Evolutionary conservation across 768 basidiomycete genomes (phyloP), one percentile per base, ranked within the genome.

Genomic region (Phaeotremella skinneri): DNA sequence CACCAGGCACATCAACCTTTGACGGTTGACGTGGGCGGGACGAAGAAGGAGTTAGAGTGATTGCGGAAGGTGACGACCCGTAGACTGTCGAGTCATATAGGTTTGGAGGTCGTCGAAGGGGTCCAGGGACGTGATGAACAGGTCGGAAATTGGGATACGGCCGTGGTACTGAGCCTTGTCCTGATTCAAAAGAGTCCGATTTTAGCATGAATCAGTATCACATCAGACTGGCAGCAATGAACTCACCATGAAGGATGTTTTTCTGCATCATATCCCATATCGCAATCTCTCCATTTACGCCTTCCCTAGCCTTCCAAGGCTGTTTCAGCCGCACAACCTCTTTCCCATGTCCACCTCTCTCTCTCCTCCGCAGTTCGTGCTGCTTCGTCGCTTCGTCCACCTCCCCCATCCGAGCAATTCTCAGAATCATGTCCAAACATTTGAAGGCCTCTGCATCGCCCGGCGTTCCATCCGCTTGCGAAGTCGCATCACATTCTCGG

Each of bases 401-500:
- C 29, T 52, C 49, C 34, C 52, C 61, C 42, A 56, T 59, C 47
- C 63, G 66, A 30, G 75, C 82, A 2, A 82, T 82, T 11, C 83
- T 73, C 41, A 84, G 63, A 7, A 84, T 81, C 48, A 81, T 79
- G 54, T 82, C 81, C 39, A 83, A 73, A 49, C 83, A 83, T 60
- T 76, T 77, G 78, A 83, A 77, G 2, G 75, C 77, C 55, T 78
- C 76, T 47, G 77, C 77, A 61, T 82, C 79, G 31, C 81, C 79
- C 57, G 76, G 70, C 50, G 73, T 67, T 64, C 80, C 81, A 32
- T 78, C 74, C 1, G 74, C 77, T n/a, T 73, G 77, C 14, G 78
- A 71, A 2, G 82, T 82, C 1, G 83, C 83, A 70, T 84, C 83
- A 67, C 82, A 83, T 62, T 84, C 83, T 32, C 83, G 70, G 3